phyloP scores from a whole-genome alignment of 2,329 filamentous ascomycete species.

The Pyrenophora teres region DNA sequence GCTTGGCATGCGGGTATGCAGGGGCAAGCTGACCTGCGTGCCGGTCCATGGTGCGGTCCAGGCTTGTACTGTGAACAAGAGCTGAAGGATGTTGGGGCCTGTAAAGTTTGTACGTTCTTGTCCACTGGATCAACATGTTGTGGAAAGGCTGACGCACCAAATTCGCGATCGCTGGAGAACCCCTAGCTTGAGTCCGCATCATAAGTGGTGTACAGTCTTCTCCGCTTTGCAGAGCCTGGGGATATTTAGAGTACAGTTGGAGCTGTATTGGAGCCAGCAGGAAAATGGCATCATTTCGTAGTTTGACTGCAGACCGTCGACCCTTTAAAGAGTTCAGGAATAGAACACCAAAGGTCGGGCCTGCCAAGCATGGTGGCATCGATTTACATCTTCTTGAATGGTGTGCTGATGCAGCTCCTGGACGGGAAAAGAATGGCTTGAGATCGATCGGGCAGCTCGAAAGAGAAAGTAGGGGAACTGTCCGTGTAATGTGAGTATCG shows the following conservation, averaged over 20 bases:
- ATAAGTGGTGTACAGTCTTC: too few species aligned
- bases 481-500: constrained; percentile 28
- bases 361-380: background rate
- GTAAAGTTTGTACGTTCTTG: too few species aligned
- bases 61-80: too few species aligned
- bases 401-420: constrained; percentile 13
- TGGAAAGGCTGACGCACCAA: too few species aligned
- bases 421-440: constrained; percentile 8
- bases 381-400: constrained; percentile 31
- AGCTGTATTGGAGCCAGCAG: too few species aligned
- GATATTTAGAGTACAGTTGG: too few species aligned
- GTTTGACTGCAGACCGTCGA: constrained; percentile 17
- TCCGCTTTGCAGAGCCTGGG: too few species aligned
- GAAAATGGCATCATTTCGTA: constrained; percentile 18
- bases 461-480: constrained; percentile 2
- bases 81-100: too few species aligned
- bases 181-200: too few species aligned
- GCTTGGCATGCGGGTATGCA: constrained; percentile 2
- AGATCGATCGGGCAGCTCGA: constrained; percentile 13
- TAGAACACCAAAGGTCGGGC: background rate
- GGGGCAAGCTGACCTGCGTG: background rate
- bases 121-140: too few species aligned
- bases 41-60: too few species aligned
- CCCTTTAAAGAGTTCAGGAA: constrained; percentile 18
- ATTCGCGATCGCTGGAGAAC: too few species aligned